Base-by-base conservation (phyloP, 805 yeast species). In the Pichia thaimueangensis region DNA sequence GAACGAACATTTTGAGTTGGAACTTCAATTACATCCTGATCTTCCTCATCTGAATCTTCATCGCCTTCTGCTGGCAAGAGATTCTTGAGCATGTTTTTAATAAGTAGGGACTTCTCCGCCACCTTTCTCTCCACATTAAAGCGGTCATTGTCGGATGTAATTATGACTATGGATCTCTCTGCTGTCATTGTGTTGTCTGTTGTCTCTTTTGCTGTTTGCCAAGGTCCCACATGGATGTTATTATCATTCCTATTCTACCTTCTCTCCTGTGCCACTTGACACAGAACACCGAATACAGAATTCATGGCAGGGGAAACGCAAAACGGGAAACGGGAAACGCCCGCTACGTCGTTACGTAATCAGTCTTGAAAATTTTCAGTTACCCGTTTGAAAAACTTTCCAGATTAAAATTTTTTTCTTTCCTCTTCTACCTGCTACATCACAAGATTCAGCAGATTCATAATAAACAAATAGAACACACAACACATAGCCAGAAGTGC, bases 1-100 rank as follows among this genome's bases (percentile, higher is more conserved):
- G 95, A 83, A 51, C 91, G 73, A 29, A 88, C 96, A 57, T 86
- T 88, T 30, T 95, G 96, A 11, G 88, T 78, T 29, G 97, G 97
- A 55, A 91, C 83, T 47, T 79, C 85, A 50, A 80, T 78, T 6
- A 56, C 67, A 21, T 60, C 69, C 2, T 52, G 35, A n/a, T 65
- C 71, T 16, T 41, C 44, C 7, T 66, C 73, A 3, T 60, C 69
- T 12, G 59, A 65, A 8, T 55, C 58, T 24, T 56, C 60, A 22
- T 56, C 64, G 19, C 53, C 61, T 64, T 74, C 59, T 53, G 47
- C 50, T 22, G 63, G 61, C 15, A 57, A 42, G 21, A 78, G 70
- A 65, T 88, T 95, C 49, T 79, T 82, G 49, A 89, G 69, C 85
- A 89, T 80, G 66, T 89, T 86, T 63, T 86, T 87, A 63, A 89